phyloP scores from a whole-genome alignment of 345 rosid genomes.

The Litchi chinensis region DNA sequence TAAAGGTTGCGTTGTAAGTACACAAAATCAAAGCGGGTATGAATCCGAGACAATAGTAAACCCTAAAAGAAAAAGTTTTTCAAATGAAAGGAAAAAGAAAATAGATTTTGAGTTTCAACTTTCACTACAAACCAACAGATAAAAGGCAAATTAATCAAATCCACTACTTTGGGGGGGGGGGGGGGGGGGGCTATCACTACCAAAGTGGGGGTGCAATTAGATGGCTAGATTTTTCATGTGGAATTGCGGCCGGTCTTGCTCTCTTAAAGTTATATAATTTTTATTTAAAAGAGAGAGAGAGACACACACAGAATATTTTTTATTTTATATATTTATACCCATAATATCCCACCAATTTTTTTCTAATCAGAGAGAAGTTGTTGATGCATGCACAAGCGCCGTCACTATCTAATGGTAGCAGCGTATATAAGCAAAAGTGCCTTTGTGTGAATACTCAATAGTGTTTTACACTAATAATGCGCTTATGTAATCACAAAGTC shows the following conservation, averaged over 20 bases:
- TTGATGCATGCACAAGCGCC: not conserved
- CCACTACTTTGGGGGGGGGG: not conserved
- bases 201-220: constrained; percentile 19
- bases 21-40: too few relatives aligned
- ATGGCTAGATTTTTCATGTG: constrained; percentile 22
- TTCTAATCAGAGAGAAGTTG: not conserved
- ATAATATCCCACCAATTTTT: not conserved
- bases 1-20: too few relatives aligned
- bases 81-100: too few relatives aligned
- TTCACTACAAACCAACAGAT: constrained; percentile 3
- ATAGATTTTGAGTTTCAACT: not conserved
- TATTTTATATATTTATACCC: too few relatives aligned
- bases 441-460: not conserved
- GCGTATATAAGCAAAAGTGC: not conserved
- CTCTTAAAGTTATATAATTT: not conserved
- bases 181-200: not conserved
- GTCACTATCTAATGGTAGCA: not conserved
- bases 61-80: not conserved
- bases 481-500: too few relatives aligned
- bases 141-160: not conserved
- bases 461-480: too few relatives aligned
- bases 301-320: not conserved
- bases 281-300: not conserved
- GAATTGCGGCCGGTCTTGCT: constrained; percentile 28
- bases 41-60: too few relatives aligned